These are phyloP conservation scores for Didymella pinodella DNA, from an alignment of 2,329 filamentous ascomycete genomes.

Conservation along the genomic window DNA sequence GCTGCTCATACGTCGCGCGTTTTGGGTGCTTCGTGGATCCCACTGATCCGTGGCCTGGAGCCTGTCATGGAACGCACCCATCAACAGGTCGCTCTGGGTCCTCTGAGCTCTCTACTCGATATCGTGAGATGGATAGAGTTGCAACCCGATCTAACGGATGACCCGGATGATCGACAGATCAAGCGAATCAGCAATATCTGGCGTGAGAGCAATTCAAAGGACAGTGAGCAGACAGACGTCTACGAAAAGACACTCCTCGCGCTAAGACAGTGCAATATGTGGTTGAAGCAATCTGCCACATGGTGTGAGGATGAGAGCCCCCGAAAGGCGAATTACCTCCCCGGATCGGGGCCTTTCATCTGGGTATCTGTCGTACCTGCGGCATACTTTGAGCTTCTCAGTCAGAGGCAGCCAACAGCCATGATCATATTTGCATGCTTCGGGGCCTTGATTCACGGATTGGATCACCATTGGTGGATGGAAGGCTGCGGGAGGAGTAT, in stretches of 20 bases:
- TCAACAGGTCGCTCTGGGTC: constrained; percentile 22
- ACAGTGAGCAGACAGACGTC: constrained; percentile 14
- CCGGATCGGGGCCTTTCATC: constrained; percentile 29
- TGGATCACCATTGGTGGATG: constrained; percentile 31
- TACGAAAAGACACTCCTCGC: constrained; percentile 23
- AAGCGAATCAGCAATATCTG: constrained; percentile 21
- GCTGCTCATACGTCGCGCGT: constrained; percentile 21
- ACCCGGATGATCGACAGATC: constrained; percentile 21
- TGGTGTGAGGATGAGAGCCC: constrained; percentile 1
- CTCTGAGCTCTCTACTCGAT: constrained; percentile 23
- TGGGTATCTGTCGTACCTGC: constrained; percentile 27
- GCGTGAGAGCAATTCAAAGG: constrained; percentile 2
- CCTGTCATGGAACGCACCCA: constrained; percentile 19
- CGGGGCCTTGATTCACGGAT: constrained; percentile 22
- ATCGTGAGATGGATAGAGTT: constrained; percentile 26
- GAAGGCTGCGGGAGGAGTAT: constrained; percentile 34
- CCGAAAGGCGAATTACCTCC: constrained; percentile 23
- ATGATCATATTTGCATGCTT: constrained; percentile 33
- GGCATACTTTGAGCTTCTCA: constrained; percentile 25
- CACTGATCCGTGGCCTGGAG: constrained; percentile 26
- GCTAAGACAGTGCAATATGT: constrained; percentile 23
- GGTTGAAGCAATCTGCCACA: constrained; percentile 22
- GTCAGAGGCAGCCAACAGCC: constrained; percentile 29
- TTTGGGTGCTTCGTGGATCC: constrained; percentile 34
- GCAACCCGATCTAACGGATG: constrained; percentile 11